A percentile compares a stretch with the other conserved stretches of the same genome.
phyloP scores from a whole-genome alignment of 371 early-diverging fungal species.

The Mucor racemosus region DNA sequence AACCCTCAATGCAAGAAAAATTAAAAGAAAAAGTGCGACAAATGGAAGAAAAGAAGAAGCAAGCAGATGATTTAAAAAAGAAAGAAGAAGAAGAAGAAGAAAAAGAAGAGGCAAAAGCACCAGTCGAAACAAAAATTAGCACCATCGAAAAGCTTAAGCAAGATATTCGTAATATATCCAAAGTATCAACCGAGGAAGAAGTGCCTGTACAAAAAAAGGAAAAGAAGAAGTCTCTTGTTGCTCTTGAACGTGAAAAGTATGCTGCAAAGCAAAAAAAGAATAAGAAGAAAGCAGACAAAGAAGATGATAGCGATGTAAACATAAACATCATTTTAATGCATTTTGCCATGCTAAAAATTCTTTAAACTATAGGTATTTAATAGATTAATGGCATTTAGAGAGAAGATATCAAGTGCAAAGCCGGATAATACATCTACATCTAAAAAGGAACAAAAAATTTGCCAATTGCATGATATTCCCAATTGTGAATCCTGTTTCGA shows the following conservation, averaged over 20 bases:
- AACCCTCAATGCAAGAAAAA: constrained; percentile 13
- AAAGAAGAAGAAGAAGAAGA: constrained; percentile 10
- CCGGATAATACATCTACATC: not conserved
- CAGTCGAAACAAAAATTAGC: constrained; percentile 24
- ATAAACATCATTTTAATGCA: not conserved
- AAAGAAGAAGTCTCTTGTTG: constrained; percentile 57
- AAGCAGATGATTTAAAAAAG: constrained; percentile 1
- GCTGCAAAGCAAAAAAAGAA: constrained; percentile 33
- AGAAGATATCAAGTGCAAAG: constrained; percentile 37
- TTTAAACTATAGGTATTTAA: constrained; percentile 34
- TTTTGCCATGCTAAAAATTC: not conserved
- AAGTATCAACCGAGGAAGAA: not conserved
- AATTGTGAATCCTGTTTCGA: constrained; percentile 70
- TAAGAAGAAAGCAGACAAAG: constrained; percentile 32
- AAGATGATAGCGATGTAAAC: constrained; percentile 45
- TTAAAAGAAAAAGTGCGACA: constrained; percentile 18
- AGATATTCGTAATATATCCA: constrained; percentile 63
- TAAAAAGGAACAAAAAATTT: constrained; percentile 44
- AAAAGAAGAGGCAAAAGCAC: not conserved
- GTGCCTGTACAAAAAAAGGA: constrained; percentile 26
- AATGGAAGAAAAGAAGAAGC: constrained; percentile 19
- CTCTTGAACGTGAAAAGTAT: constrained; percentile 61
- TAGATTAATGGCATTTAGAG: constrained; percentile 51
- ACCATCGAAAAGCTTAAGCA: constrained; percentile 60
- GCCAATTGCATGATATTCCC: constrained; percentile 67